phyloP scores from a whole-genome alignment of 2,329 filamentous ascomycete species.

The Cordyceps tenuipes region DNA sequence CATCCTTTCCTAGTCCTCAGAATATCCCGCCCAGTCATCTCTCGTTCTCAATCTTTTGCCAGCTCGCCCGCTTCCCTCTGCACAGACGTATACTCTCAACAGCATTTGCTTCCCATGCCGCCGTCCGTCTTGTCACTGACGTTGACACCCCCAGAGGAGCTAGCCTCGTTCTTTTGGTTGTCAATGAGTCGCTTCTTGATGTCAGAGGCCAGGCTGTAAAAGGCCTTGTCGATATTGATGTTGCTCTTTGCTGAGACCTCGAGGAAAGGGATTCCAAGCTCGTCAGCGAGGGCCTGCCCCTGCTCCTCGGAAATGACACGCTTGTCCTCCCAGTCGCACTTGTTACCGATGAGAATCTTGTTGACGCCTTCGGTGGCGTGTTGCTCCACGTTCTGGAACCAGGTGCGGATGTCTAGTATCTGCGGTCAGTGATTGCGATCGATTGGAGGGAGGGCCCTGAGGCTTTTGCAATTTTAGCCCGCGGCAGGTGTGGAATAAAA shows the following conservation, averaged over 20 bases:
- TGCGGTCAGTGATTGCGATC: background rate
- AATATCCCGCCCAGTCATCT: background rate
- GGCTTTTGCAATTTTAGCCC: background rate
- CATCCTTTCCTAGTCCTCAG: constrained; percentile 10
- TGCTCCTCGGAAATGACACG: constrained; percentile 87
- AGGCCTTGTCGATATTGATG: constrained; percentile 99
- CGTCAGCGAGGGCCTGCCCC: constrained; percentile 87
- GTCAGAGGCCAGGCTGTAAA: constrained; percentile 87
- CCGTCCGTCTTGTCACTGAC: constrained; percentile 55
- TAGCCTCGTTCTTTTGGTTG: constrained; percentile 68
- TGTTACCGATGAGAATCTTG: constrained; percentile 99
- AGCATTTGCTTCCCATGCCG: constrained; percentile 62
- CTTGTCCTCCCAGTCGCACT: constrained; percentile 99
- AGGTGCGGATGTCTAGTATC: constrained; percentile 83
- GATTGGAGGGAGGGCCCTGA: background rate
- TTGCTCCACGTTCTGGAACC: constrained; percentile 98
- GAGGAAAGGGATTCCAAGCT: constrained; percentile 95
- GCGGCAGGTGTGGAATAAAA: constrained; percentile 11
- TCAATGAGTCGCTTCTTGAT: constrained; percentile 99
- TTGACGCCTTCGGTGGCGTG: constrained; percentile 98
- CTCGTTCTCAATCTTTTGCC: background rate
- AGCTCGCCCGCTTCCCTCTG: background rate
- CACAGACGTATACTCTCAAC: constrained; percentile 40
- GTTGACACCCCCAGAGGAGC: constrained; percentile 52
- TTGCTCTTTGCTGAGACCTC: constrained; percentile 98